A percentile compares a stretch with the other conserved stretches of the same genome.
phyloP scores from a whole-genome alignment of 805 yeast species.

The Metschnikowia kunwiensis region DNA sequence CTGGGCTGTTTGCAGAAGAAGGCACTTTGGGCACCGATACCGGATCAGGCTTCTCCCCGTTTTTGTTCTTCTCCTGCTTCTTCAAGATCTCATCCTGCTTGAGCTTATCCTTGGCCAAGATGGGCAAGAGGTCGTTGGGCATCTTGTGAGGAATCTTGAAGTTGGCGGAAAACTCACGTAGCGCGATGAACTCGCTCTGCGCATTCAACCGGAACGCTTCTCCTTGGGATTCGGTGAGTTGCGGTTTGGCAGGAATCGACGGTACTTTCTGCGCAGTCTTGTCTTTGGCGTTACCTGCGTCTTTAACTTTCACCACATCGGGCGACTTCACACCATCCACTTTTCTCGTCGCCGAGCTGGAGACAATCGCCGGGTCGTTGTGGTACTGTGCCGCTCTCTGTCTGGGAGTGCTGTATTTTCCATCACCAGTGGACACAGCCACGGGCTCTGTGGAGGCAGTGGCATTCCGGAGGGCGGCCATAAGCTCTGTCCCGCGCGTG shows the following conservation, averaged over 20 bases:
- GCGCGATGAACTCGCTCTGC: constrained; percentile 63
- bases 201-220: constrained; percentile 46
- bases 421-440: constrained; percentile 21
- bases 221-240: constrained; percentile 17
- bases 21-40: constrained; percentile 7
- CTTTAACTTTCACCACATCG: no score
- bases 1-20: constrained; percentile 9
- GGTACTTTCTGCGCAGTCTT: constrained; percentile 1
- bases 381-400: constrained; percentile 51
- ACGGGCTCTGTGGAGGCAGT: constrained; percentile 18
- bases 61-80: constrained; percentile 26
- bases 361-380: constrained; percentile 65
- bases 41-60: constrained; percentile 8
- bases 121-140: constrained; percentile 68
- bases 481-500: constrained; percentile 51
- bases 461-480: constrained; percentile 44
- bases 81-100: constrained; percentile 60
- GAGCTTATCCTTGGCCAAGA: constrained; percentile 61
- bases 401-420: constrained; percentile 54
- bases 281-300: not conserved
- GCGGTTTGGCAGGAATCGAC: constrained; percentile 12
- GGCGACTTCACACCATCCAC: no score
- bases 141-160: constrained; percentile 64
- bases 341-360: constrained; percentile 44
- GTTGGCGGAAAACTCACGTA: constrained; percentile 75